Evolutionary conservation across 208 protist genomes (phyloP).

Genomic region (Crithidia acanthocephali): DNA sequence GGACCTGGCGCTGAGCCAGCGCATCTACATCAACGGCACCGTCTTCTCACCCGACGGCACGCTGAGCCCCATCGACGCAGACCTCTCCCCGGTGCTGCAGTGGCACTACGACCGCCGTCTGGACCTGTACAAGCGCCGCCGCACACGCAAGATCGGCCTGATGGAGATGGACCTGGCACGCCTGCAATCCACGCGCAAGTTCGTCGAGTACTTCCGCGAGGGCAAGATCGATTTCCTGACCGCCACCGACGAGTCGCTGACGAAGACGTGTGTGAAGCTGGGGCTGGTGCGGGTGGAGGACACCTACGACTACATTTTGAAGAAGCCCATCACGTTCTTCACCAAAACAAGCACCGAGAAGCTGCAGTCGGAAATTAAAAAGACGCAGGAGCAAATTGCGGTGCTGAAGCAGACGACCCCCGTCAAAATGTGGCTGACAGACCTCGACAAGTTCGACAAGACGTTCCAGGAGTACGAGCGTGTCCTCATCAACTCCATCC

Average conservation of each 20-base stretch:
- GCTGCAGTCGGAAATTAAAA: slow-evolving; percentile 61
- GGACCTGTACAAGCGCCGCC: slow-evolving; percentile 88
- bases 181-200: slow-evolving; percentile 76
- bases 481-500: slow-evolving; percentile 66
- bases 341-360: slow-evolving; percentile 85
- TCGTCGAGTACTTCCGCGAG: slow-evolving; percentile 85
- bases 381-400: slow-evolving; percentile 64
- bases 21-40: slow-evolving; percentile 86
- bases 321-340: slow-evolving; percentile 90
- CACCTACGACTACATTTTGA: slow-evolving; percentile 85
- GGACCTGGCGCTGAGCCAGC: slow-evolving; percentile 72
- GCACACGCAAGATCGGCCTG: slow-evolving; percentile 70
- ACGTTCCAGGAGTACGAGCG: slow-evolving; percentile 80
- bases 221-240: slow-evolving; percentile 88
- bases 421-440: slow-evolving; percentile 88
- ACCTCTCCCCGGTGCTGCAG: slow-evolving; percentile 80
- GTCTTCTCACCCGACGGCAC: slow-evolving; percentile 86
- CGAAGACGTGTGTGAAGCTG: slow-evolving; percentile 69
- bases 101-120: slow-evolving; percentile 92
- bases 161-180: slow-evolving; percentile 70
- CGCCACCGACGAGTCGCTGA: slow-evolving; percentile 78
- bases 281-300: slow-evolving; percentile 79
- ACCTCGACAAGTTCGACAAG: slow-evolving; percentile 92
- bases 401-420: slow-evolving; percentile 82
- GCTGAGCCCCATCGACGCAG: slow-evolving; percentile 75